phyloP scores from a whole-genome alignment of 1,284 basidiomycete species.

The Afroboletus lepidellus region DNA sequence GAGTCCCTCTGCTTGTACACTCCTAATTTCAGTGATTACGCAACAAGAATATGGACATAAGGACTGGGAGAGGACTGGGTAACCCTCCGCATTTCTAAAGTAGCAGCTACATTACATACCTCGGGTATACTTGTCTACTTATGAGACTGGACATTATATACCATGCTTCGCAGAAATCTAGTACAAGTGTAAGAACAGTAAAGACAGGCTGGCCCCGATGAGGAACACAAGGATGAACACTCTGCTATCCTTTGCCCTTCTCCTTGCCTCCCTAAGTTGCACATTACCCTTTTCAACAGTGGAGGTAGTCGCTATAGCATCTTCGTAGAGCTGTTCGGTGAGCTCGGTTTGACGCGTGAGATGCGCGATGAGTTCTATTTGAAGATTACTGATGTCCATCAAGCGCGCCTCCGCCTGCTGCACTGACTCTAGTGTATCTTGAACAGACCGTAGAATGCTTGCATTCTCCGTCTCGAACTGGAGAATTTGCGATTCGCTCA shows the following conservation, averaged over 20 bases:
- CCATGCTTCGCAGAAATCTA: constrained; percentile 29
- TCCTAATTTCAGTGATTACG: constrained; percentile 1
- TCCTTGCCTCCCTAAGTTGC: constrained; percentile 80
- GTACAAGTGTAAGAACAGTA: constrained; percentile 87
- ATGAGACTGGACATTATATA: constrained; percentile 6
- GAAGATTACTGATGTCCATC: constrained; percentile 86
- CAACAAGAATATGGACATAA: neutral
- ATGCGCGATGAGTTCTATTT: constrained; percentile 85
- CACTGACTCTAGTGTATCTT: constrained; percentile 81
- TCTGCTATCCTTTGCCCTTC: constrained; percentile 79
- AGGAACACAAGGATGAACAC: constrained; percentile 85
- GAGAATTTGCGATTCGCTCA: constrained; percentile 81
- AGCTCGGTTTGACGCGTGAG: constrained; percentile 86
- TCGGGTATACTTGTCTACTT: neutral
- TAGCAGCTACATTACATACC: constrained; percentile 1
- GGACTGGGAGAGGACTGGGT: neutral
- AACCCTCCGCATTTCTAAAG: neutral
- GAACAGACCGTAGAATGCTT: constrained; percentile 75
- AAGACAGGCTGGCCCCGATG: constrained; percentile 78
- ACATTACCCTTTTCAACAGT: constrained; percentile 85
- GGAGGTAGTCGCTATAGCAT: constrained; percentile 80
- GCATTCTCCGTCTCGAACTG: constrained; percentile 92
- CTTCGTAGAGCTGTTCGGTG: constrained; percentile 86
- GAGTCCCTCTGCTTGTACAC: constrained; percentile 52
- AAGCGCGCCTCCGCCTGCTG: constrained; percentile 86